phyloP scores from a whole-genome alignment of 2,329 filamentous ascomycete species.

The Trichoderma cornu-damae region DNA sequence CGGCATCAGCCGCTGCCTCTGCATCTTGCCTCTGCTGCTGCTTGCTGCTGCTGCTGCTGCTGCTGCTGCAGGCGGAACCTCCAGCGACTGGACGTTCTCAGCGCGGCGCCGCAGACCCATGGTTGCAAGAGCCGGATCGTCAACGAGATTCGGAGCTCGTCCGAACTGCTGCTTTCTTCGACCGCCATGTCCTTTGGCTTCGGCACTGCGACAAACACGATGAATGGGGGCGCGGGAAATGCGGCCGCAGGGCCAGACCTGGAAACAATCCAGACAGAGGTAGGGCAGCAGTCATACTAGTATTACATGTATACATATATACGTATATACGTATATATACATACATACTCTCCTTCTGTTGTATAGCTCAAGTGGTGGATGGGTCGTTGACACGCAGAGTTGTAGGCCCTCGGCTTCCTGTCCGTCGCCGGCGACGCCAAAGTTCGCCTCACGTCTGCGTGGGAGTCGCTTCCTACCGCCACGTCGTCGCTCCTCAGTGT shows the following conservation, averaged over 20 bases:
- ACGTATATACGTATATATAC: too few relatives aligned
- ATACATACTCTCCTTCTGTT: conserved; percentile 16
- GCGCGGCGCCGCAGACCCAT: conserved; percentile 11
- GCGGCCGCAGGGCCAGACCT: conserved; percentile 57
- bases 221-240: conserved; percentile 38
- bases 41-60: too few relatives aligned
- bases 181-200: conserved; percentile 61
- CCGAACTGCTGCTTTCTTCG: conserved; percentile 1
- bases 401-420: conserved; percentile 70
- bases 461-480: conserved; percentile 69
- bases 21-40: not conserved
- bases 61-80: conserved; percentile 5
- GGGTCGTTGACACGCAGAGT: not conserved
- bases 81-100: conserved; percentile 2
- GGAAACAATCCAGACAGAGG: conserved; percentile 76
- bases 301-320: not conserved
- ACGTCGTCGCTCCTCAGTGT: conserved; percentile 80
- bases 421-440: conserved; percentile 76
- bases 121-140: not conserved
- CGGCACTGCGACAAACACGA: conserved; percentile 42
- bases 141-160: conserved; percentile 14
- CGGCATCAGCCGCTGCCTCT: not conserved
- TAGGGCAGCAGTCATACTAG: conserved; percentile 30
- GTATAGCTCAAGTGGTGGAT: too few relatives aligned
- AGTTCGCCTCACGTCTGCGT: conserved; percentile 71